Base-by-base conservation (phyloP, 768 basidiomycete genomes). In the Kwoniella dejecticola region DNA sequence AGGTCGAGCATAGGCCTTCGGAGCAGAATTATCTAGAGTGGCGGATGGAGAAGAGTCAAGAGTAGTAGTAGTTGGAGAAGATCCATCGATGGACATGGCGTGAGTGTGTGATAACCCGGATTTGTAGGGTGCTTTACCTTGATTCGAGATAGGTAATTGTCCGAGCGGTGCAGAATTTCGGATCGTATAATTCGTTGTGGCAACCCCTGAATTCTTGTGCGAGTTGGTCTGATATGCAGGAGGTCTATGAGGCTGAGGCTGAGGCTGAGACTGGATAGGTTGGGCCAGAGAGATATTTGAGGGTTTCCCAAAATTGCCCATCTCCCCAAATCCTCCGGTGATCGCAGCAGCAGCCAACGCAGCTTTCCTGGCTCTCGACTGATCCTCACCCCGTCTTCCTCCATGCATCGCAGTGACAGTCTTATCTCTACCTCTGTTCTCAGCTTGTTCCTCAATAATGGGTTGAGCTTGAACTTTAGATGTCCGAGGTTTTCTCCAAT, bases 261-360 rank as follows among this genome's bases (percentile, higher is more conserved):
- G 50, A 17, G 50, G 30, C 24, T 29, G 17, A 17, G 21, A 11
- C 3, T 30, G 29, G 30, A 50, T 50, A 50, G 48, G 48, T 36
- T 50, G 48, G 6, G 48, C 30, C 33, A 50, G n/a, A 10, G 31
- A 53, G n/a, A 52, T 17, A 27, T 38, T 40, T 7, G 41, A 38
- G 13, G 60, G 57, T 52, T 63, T 50, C 6, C 73, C 73, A 40
- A 75, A 75, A 1, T 62, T 56, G 0, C 73, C 73, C 71, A 74
- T 74, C 1, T 68, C 58, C 8, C 21, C 26, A n/a, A 75, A 50
- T 49, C 52, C 48, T 2, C 68, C 68, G 8, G 73, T 66, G 30
- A 75, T 54, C n/a, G 71, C 70, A 15, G 70, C 67, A 12, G 73
- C 73, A 33, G 73, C 73, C n/a, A 68, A 52, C 10, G 63, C 66